Evolutionary conservation across 768 basidiomycete species (phyloP), one percentile per base, ranked within the genome.

Genomic region (Udeniomyces megalosporus): DNA sequence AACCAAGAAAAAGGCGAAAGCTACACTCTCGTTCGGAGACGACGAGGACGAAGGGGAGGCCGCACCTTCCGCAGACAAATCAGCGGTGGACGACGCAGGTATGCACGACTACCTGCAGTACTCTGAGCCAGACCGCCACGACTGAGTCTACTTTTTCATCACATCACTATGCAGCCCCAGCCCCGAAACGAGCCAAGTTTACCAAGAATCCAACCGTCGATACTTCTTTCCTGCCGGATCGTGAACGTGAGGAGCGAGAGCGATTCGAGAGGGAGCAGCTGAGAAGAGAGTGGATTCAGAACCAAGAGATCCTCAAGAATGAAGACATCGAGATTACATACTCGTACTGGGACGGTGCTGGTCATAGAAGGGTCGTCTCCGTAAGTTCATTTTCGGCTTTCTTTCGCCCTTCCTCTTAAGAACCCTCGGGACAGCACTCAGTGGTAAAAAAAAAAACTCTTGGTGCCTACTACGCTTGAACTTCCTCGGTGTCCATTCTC

Each of bases 291-390:
- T 99, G 92, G 91, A 77, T 97, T 35, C 76, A 74, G 67, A 78
- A 78, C 66, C 84, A 86, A 68, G 79, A 84, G 72, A 78, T 82
- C 26, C 80, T 84, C 59, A 84, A 84, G 71, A 69, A 75, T 29
- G 84, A 85, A 66, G 79, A 80, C 26, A 87, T 99, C 58, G 95
- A 97, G 73, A 80, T 99, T 60, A 84, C 84, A 0, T 99, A 96
- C 71, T 95, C 90, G 0, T 99, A 84, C 73, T 99, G 95, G 95
- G 95, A 99, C 72, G 95, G 95, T 12, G 90, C 86, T 69, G 95
- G 95, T 0, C 95, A 97, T 75, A 78, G 95, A 57, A 95, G 92
- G 76, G 84, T 82, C 54, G 92, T 93, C 17, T 78, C 77, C 69
- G 93, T 93, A 69, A 74, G 87, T 58, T 59, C 20, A n/a, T n/a